These are phyloP conservation scores for Coemansia sp. DNA, from an alignment of 192 early-diverging fungal genomes.

Conservation along the genomic window DNA sequence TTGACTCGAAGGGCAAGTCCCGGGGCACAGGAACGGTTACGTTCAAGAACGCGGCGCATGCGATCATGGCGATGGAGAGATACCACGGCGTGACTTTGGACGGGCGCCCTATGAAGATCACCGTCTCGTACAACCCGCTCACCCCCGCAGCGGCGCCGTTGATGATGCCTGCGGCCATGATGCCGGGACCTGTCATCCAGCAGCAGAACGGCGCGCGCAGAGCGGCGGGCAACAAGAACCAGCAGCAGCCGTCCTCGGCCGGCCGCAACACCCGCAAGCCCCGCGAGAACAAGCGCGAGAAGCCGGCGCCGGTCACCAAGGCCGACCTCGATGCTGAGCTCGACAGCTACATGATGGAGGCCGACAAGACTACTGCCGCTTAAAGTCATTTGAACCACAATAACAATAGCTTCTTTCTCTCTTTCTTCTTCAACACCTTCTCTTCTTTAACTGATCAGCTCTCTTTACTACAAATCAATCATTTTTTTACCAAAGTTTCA, in stretches of 20 bases:
- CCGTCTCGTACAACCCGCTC: constrained; percentile 25
- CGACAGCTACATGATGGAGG: constrained; percentile 46
- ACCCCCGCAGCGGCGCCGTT: constrained; percentile 13
- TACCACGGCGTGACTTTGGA: constrained; percentile 45
- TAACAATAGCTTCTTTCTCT: too few species aligned
- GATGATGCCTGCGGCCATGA: constrained; percentile 20
- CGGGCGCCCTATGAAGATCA: constrained; percentile 36
- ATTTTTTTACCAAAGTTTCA: too few species aligned
- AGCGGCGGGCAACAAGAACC: constrained; percentile 7
- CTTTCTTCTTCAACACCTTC: too few species aligned
- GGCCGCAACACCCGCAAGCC: constrained; percentile 6
- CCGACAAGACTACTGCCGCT: constrained; percentile 22
- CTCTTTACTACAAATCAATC: too few species aligned
- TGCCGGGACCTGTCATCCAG: background rate
- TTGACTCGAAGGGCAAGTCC: constrained; percentile 35
- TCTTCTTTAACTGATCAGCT: too few species aligned
- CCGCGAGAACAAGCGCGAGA: constrained; percentile 7
- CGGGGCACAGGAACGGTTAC: constrained; percentile 37
- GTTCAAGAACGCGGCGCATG: constrained; percentile 38
- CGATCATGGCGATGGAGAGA: constrained; percentile 21
- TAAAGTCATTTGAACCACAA: too few species aligned
- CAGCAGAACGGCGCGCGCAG: constrained; percentile 2
- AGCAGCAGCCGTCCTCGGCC: background rate
- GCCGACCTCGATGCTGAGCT: constrained; percentile 47
- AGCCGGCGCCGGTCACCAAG: constrained; percentile 12